Evolutionary conservation across 208 protist species (phyloP).

Genomic region (Polymyxa betae): DNA sequence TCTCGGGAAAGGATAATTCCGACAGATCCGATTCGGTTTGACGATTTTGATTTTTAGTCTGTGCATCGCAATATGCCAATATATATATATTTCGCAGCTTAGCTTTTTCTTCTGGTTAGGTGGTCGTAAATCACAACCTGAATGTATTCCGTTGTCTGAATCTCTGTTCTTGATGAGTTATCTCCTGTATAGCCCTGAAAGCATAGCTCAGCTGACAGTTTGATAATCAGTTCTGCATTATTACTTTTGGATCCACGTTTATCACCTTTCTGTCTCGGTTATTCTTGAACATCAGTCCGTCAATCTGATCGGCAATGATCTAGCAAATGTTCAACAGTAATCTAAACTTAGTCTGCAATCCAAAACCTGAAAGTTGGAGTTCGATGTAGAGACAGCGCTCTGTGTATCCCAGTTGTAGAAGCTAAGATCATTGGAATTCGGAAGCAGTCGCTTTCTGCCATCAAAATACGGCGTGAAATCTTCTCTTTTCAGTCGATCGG

Average conservation of each 20-base stretch:
- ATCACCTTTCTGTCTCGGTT: conserved; percentile 96
- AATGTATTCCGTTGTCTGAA: conserved; percentile 89
- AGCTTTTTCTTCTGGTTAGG: conserved; percentile 70
- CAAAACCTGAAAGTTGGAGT: conserved; percentile 32
- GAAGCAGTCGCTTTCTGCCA: conserved; percentile 84
- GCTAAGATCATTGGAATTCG: conserved; percentile 91
- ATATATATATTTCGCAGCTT: conserved; percentile 14
- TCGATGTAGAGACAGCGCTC: conserved; percentile 7
- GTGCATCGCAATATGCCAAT: not conserved
- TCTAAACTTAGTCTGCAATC: not conserved
- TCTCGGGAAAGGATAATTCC: no score
- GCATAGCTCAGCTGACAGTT: not conserved
- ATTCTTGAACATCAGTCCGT: conserved; percentile 95
- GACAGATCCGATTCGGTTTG: conserved; percentile 2
- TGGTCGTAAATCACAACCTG: conserved; percentile 82
- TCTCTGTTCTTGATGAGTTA: conserved; percentile 86
- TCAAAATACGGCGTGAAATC: conserved; percentile 81
- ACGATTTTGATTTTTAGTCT: conserved; percentile 16
- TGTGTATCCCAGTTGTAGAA: conserved; percentile 85
- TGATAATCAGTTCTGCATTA: not conserved
- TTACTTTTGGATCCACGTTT: conserved; percentile 89
- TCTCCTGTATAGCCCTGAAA: conserved; percentile 78
- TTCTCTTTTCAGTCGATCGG: conserved; percentile 84
- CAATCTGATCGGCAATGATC: conserved; percentile 91
- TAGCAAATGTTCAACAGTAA: not conserved